Evolutionary conservation across 164 flowering plant genomes (phyloP), one percentile per base, ranked within the genome.

Genomic region (Euptelea pleiosperma): DNA sequence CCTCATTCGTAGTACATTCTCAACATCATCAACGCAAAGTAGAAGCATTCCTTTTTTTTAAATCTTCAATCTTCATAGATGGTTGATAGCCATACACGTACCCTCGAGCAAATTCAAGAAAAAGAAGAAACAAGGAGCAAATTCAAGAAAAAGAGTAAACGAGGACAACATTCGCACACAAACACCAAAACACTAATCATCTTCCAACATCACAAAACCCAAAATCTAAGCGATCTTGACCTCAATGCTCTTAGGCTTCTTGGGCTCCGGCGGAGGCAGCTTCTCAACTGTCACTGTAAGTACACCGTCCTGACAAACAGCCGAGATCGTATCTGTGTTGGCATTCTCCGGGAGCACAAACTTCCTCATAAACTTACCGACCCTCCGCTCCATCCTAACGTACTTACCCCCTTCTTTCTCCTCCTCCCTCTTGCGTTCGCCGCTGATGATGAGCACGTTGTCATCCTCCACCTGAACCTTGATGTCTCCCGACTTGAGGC

Each of bases 311-410:
- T 61, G 51, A 52, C 65, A 73, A 30, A 60, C 74, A 8, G 74
- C 74, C 0, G 63, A 44, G n/a, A 77, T 66, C 15, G 33, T 51
- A 2, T 73, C 69, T 0, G 56, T 43, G 42, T 77, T 55, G 0
- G 71, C 80, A 57, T 74, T 71, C 42, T 74, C 78, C 41, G 76
- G 81, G 57, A 77, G 40, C 5, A 29, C 29, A 37, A 77, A 77
- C 57, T 69, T 74, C 78, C 74, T 77, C 78, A 69, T 71, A 31
- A 71, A 74, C 57, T 68, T 74, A 3, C 81, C 74, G 2, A 55
- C 31, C 48, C 76, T 61, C 52, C 79, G 35, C 71, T 77, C 77
- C 75, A 72, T 70, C 43, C 72, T 72, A 57, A 69, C 35, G 36
- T 63, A 74, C 67, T 75, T 77, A 10, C 8, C 70, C 9, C 64